Percentiles rank a stretch among this genome's conserved stretches.
Conservation (phyloP, 805 yeast species). For the Candida piceae region DNA sequence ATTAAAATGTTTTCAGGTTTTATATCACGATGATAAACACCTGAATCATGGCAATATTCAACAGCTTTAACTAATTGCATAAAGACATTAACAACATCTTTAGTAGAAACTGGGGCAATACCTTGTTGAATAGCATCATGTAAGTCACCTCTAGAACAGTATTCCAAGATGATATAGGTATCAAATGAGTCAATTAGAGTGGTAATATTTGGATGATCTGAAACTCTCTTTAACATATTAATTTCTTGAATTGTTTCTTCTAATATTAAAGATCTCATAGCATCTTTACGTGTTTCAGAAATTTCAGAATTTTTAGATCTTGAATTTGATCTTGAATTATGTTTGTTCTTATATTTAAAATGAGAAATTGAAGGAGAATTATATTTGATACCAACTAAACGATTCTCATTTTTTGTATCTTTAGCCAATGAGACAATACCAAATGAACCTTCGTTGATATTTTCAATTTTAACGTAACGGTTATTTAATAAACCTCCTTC, state of each 20-base stretch:
- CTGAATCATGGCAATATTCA: conserved; percentile 43
- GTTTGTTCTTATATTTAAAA: conserved; percentile 24
- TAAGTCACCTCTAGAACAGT: conserved; percentile 82
- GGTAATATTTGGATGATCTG: conserved; percentile 46
- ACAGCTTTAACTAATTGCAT: conserved; percentile 46
- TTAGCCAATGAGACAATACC: conserved; percentile 87
- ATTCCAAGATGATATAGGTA: conserved; percentile 60
- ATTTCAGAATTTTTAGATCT: conserved; percentile 3
- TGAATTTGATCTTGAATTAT: conserved; percentile 5
- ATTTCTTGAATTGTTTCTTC: conserved; percentile 67
- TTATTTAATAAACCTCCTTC: conserved; percentile 46
- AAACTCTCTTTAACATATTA: conserved; percentile 56
- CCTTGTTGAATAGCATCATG: conserved; percentile 71
- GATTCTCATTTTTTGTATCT: conserved; percentile 44
- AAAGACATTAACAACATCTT: conserved; percentile 51
- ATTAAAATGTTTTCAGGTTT: conserved; percentile 55
- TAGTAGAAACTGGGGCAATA: conserved; percentile 55
- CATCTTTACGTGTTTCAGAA: conserved; percentile 1
- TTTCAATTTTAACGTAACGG: conserved; percentile 63
- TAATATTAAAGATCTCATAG: conserved; percentile 34
- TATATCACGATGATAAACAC: conserved; percentile 51
- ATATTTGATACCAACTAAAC: conserved; percentile 80
- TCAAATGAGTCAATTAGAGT: conserved; percentile 46
- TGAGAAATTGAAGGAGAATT: conserved; percentile 55
- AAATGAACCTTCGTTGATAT: conserved; percentile 87